phyloP scores from a whole-genome alignment of 2,329 filamentous ascomycete species.

The Graphium sp. region DNA sequence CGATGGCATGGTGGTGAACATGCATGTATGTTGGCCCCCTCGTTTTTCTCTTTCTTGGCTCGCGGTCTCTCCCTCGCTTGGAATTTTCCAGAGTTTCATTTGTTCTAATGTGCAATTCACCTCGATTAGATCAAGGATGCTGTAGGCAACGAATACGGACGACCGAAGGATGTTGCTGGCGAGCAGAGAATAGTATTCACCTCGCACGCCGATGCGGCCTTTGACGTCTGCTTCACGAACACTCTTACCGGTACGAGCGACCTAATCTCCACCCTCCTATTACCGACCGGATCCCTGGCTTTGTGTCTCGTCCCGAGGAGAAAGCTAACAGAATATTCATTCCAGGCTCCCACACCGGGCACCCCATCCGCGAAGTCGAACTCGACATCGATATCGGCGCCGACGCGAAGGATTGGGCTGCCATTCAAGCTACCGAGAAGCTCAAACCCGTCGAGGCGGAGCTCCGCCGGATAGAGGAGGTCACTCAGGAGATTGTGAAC shows the following conservation, averaged over 20 bases:
- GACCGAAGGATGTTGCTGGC: constrained; percentile 77
- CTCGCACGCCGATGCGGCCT: constrained; percentile 75
- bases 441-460: constrained; percentile 94
- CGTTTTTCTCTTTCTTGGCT: neutral
- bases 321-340: no score
- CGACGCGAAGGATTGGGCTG: constrained; percentile 95
- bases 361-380: constrained; percentile 57
- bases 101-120: no score
- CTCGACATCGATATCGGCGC: constrained; percentile 93
- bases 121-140: constrained; percentile 70
- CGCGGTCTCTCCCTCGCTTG: neutral
- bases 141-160: constrained; percentile 89
- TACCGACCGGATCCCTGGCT: no score
- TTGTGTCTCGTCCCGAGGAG: no score
- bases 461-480: constrained; percentile 80
- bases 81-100: no score
- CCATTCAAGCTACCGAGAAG: constrained; percentile 92
- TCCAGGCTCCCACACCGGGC: constrained; percentile 16
- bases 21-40: constrained; percentile 49
- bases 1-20: constrained; percentile 86
- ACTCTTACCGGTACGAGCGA: constrained; percentile 49
- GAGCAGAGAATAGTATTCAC: constrained; percentile 92
- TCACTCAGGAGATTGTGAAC: constrained; percentile 69
- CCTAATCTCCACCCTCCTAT: neutral
- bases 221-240: constrained; percentile 96